These are phyloP conservation scores for Skeletonema menzelii DNA, from an alignment of 108 stramenopile species.

Conservation along the genomic window DNA sequence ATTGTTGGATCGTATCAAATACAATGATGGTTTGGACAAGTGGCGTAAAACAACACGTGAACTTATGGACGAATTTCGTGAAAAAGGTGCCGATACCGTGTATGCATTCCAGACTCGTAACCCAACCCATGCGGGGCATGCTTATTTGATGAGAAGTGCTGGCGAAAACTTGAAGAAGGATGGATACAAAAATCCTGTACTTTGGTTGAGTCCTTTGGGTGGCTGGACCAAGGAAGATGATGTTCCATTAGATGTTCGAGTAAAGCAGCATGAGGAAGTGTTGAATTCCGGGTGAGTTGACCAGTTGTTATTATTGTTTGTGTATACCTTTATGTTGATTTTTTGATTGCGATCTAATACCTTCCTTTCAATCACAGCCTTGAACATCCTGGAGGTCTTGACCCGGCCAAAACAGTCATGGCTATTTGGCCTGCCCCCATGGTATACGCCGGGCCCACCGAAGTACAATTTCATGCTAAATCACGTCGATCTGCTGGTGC, in stretches of 20 bases:
- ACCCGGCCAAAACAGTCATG: slow-evolving; percentile 97
- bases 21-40: slow-evolving; percentile 98
- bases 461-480: slow-evolving; percentile 98
- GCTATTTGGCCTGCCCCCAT: slow-evolving; percentile 99
- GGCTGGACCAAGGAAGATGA: slow-evolving; percentile 99
- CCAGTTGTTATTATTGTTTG: neutral
- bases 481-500: slow-evolving; percentile 94
- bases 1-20: slow-evolving; percentile 91
- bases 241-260: slow-evolving; percentile 97
- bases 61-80: slow-evolving; percentile 90
- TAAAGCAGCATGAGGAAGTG: slow-evolving; percentile 97
- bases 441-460: slow-evolving; percentile 99
- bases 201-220: slow-evolving; percentile 97
- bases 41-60: slow-evolving; percentile 95
- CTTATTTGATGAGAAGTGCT: slow-evolving; percentile 96
- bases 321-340: neutral
- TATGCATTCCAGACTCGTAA: slow-evolving; percentile 99
- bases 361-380: slow-evolving; percentile 25
- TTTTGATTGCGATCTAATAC: slow-evolving; percentile 1
- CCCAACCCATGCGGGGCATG: slow-evolving; percentile 98
- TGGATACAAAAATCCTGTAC: slow-evolving; percentile 94
- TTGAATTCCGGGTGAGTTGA: slow-evolving; percentile 76
- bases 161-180: slow-evolving; percentile 88
- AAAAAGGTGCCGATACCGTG: slow-evolving; percentile 96
- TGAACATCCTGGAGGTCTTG: slow-evolving; percentile 89